Percentiles rank a stretch among this genome's conserved stretches.
Conservation (phyloP, 345 rosid species). For the Orychophragmus violaceus region DNA sequence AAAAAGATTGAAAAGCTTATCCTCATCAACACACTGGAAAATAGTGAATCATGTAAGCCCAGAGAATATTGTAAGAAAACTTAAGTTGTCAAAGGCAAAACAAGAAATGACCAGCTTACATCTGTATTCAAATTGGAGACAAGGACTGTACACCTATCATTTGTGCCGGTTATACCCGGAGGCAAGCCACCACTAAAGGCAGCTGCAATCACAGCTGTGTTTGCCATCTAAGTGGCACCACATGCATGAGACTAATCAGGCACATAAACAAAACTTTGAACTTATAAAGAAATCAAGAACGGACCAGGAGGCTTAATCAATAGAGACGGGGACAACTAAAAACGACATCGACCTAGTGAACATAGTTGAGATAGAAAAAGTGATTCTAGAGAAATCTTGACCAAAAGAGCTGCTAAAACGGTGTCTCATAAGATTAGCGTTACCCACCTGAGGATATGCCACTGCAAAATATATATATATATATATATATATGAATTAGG, state of each 20-base stretch:
- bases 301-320: not conserved
- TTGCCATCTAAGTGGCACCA: slow-evolving; percentile 54
- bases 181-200: slow-evolving; percentile 98
- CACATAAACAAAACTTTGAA: not conserved
- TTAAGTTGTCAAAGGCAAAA: not conserved
- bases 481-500: slow-evolving; percentile 18
- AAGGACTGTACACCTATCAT: slow-evolving; percentile 87
- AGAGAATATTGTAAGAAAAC: not conserved
- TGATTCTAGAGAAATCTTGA: slow-evolving; percentile 7
- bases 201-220: slow-evolving; percentile 88
- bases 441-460: slow-evolving; percentile 91
- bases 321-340: not conserved
- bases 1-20: slow-evolving; percentile 90
- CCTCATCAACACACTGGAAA: slow-evolving; percentile 78
- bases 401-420: slow-evolving; percentile 21
- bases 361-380: not conserved
- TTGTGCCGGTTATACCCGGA: slow-evolving; percentile 91
- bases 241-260: not conserved
- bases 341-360: not conserved
- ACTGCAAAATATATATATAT: slow-evolving; percentile 61
- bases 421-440: slow-evolving; percentile 20
- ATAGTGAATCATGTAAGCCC: slow-evolving; percentile 7
- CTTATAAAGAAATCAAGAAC: not conserved
- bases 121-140: slow-evolving; percentile 87
- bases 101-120: slow-evolving; percentile 40